A percentile compares a stretch with the other conserved stretches of the same genome.
These are phyloP conservation scores for Yamadazyma mexicana DNA, from an alignment of 1,139 yeast genomes.

Conservation along the genomic window DNA sequence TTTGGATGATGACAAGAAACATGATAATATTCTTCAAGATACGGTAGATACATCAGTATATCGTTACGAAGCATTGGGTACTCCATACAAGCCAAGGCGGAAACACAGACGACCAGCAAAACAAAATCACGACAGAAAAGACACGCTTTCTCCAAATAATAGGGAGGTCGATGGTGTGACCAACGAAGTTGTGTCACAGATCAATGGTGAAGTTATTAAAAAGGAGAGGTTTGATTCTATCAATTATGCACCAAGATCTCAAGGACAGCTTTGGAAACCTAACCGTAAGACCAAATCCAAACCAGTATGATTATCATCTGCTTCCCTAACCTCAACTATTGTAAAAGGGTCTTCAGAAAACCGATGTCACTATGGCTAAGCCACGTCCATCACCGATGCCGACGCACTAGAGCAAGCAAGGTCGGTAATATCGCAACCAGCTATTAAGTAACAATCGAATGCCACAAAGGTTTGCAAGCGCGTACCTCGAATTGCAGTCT, in stretches of 20 bases:
- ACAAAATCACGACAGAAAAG: conserved; percentile 1
- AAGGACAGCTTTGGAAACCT: conserved; percentile 55
- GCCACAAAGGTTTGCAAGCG: no score
- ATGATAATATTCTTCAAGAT: conserved; percentile 33
- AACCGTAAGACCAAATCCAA: background rate
- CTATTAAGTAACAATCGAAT: no score
- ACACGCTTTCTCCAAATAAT: background rate
- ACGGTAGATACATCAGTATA: conserved; percentile 40
- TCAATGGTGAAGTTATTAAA: conserved; percentile 28
- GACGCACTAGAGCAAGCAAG: no score
- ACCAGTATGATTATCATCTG: no score
- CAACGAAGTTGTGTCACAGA: conserved; percentile 14
- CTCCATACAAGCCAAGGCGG: background rate
- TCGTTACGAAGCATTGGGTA: conserved; percentile 18
- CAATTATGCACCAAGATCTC: conserved; percentile 56
- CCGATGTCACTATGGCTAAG: no score
- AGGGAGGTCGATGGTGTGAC: conserved; percentile 21
- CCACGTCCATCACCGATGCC: no score
- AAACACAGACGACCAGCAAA: background rate
- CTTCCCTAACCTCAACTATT: no score
- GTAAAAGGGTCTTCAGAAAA: no score
- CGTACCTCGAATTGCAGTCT: no score
- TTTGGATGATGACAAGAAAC: conserved; percentile 22
- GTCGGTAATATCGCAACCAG: no score
- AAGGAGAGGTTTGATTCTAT: conserved; percentile 46